phyloP scores from a whole-genome alignment of 2,329 filamentous ascomycete genomes.

The Macrophomina tecta region DNA sequence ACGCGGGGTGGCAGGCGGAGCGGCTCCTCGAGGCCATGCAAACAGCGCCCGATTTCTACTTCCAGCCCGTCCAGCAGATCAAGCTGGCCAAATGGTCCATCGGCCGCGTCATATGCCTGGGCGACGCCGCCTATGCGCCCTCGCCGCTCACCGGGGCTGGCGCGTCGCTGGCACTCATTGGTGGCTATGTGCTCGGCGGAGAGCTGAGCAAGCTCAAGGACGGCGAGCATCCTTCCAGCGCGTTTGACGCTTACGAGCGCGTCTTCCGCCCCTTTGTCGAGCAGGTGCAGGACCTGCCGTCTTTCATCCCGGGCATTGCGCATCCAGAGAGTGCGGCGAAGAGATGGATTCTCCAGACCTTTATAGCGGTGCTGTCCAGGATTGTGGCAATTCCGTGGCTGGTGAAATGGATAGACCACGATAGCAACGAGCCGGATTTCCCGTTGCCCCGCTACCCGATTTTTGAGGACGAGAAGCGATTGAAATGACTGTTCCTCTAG shows the following conservation, averaged over 20 bases:
- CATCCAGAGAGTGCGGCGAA: conserved; percentile 35
- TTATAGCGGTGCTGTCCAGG: conserved; percentile 12
- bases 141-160: conserved; percentile 57
- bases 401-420: conserved; percentile 21
- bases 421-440: conserved; percentile 31
- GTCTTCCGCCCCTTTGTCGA: conserved; percentile 27
- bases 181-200: conserved; percentile 5
- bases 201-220: conserved; percentile 4
- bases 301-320: conserved; percentile 33
- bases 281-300: conserved; percentile 35
- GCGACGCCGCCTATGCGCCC: conserved; percentile 59
- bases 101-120: conserved; percentile 56
- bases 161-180: conserved; percentile 53
- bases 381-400: conserved; percentile 30
- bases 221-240: neutral
- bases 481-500: too few relatives aligned
- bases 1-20: conserved; percentile 20
- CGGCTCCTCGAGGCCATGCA: conserved; percentile 27
- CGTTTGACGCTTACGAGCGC: conserved; percentile 23
- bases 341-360: conserved; percentile 34
- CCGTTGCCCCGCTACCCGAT: conserved; percentile 30
- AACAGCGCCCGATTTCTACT: conserved; percentile 49
- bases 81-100: conserved; percentile 49
- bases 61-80: conserved; percentile 49
- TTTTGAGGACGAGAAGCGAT: neutral